Percentiles rank a stretch among this genome's conserved stretches.
phyloP scores from a whole-genome alignment of 2,329 filamentous ascomycete genomes.

The Colletotrichum destructivum region DNA sequence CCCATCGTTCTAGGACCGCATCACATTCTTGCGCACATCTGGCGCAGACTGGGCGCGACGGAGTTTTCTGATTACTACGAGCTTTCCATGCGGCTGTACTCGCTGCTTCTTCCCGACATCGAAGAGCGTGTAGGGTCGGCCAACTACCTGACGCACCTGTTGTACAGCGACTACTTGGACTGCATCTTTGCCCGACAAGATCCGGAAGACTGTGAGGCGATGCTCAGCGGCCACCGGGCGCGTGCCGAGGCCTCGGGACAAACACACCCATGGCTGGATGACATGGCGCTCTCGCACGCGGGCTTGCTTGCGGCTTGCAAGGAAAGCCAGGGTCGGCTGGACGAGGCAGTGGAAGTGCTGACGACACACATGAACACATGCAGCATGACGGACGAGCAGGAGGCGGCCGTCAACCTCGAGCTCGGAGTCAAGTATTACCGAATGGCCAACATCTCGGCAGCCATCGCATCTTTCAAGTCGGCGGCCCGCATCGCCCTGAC shows the following conservation, averaged over 20 bases:
- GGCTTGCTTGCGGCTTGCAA: conserved; percentile 50
- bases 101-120: conserved; percentile 49
- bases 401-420: conserved; percentile 51
- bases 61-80: conserved; percentile 53
- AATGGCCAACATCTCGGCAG: conserved; percentile 47
- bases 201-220: conserved; percentile 48
- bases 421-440: conserved; percentile 52
- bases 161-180: conserved; percentile 55
- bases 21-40: conserved; percentile 51
- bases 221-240: conserved; percentile 49
- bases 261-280: conserved; percentile 51
- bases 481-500: conserved; percentile 49
- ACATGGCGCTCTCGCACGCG: conserved; percentile 51
- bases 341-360: conserved; percentile 50
- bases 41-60: conserved; percentile 49
- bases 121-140: conserved; percentile 51
- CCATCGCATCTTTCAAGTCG: conserved; percentile 50
- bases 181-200: conserved; percentile 49
- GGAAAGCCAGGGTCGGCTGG: conserved; percentile 48
- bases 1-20: conserved; percentile 50
- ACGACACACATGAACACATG: conserved; percentile 49
- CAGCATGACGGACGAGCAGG: conserved; percentile 50
- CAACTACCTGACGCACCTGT: conserved; percentile 51
- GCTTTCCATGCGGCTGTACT: conserved; percentile 51
- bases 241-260: conserved; percentile 50